Percentiles rank a stretch among this genome's conserved stretches.
phyloP scores from a whole-genome alignment of 768 basidiomycete genomes.

The Termitomyces sp. region DNA sequence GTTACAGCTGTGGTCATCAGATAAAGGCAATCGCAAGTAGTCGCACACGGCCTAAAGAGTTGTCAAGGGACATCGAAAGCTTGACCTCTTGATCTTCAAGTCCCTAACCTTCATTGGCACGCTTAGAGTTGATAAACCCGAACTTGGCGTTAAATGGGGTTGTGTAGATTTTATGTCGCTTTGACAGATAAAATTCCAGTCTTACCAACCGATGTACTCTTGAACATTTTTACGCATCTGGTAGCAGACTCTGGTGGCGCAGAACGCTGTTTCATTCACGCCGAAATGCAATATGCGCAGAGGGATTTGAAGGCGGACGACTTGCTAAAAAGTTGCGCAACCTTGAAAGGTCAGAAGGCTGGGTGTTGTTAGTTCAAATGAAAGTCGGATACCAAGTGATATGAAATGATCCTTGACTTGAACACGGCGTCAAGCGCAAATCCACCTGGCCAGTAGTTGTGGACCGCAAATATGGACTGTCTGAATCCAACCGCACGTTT shows the following conservation, averaged over 20 bases:
- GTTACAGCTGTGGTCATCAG: neutral
- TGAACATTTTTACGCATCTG: neutral
- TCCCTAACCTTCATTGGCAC: neutral
- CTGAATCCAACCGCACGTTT: neutral
- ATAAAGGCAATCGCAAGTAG: neutral
- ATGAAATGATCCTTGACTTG: neutral
- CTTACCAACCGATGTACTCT: neutral
- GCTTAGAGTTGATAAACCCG: too few relatives aligned
- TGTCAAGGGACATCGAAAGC: neutral
- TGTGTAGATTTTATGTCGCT: neutral
- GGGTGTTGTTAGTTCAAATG: neutral
- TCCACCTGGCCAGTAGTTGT: neutral
- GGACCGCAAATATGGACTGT: neutral
- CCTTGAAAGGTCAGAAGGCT: neutral
- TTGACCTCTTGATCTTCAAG: neutral
- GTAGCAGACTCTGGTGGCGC: neutral
- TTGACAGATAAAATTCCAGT: neutral
- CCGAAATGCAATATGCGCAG: too few relatives aligned
- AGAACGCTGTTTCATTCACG: neutral
- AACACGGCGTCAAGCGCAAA: neutral
- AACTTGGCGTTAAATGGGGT: neutral
- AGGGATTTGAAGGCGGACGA: too few relatives aligned
- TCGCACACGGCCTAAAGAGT: neutral
- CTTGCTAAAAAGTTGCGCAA: neutral
- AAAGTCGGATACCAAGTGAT: neutral